These are phyloP conservation scores for Calendula officinalis DNA, from an alignment of 129 eudicot species.

Conservation along the genomic window DNA sequence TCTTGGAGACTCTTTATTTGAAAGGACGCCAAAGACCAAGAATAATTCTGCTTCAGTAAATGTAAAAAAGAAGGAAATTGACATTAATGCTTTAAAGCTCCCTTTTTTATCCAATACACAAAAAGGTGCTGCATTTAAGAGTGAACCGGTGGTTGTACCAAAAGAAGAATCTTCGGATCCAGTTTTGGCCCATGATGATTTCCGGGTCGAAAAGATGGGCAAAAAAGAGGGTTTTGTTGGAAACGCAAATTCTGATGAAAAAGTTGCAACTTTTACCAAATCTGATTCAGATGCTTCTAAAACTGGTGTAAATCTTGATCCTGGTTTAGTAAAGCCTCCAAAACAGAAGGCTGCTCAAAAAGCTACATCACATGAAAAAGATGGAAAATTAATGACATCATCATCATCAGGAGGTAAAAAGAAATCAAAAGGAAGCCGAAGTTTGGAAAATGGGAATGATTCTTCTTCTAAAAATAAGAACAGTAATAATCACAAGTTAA, in stretches of 20 bases:
- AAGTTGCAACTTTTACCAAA: conserved; percentile 26
- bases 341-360: conserved; percentile 41
- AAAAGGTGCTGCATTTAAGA: conserved; percentile 34
- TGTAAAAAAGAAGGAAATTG: conserved; percentile 37
- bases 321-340: conserved; percentile 31
- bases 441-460: conserved; percentile 40
- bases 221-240: conserved; percentile 34
- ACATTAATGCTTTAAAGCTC: conserved; percentile 50
- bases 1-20: conserved; percentile 33
- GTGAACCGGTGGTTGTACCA: conserved; percentile 30
- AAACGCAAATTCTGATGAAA: conserved; percentile 31
- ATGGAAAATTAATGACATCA: conserved; percentile 38
- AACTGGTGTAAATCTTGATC: conserved; percentile 30
- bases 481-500: conserved; percentile 25
- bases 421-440: conserved; percentile 52
- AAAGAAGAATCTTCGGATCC: conserved; percentile 47
- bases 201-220: conserved; percentile 41
- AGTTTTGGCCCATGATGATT: conserved; percentile 28
- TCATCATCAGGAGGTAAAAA: conserved; percentile 56
- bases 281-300: conserved; percentile 42
- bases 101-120: conserved; percentile 56
- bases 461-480: conserved; percentile 45
- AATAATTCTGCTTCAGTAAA: conserved; percentile 21
- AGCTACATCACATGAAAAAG: conserved; percentile 44
- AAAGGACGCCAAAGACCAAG: conserved; percentile 42